phyloP scores from a whole-genome alignment of 1,284 basidiomycete genomes.

The Heliocybe sulcata region DNA sequence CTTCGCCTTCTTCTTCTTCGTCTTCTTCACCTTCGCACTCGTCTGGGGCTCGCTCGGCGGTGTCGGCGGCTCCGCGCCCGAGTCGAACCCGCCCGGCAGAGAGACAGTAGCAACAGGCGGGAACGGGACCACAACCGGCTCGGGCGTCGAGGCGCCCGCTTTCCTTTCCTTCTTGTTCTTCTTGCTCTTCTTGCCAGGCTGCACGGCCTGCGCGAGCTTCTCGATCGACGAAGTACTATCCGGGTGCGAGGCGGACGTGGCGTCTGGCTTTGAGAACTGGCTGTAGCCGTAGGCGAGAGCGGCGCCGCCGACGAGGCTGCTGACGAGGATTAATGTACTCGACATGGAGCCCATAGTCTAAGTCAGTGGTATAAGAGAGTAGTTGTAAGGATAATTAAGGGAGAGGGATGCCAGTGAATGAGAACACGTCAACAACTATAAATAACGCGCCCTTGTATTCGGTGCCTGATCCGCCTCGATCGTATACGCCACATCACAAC shows the following conservation, averaged over 20 bases:
- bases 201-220: constrained; percentile 7
- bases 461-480: no score
- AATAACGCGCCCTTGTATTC: not conserved
- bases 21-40: constrained; percentile 27
- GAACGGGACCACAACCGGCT: constrained; percentile 23
- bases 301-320: constrained; percentile 33
- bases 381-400: not conserved
- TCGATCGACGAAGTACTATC: not conserved
- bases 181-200: constrained; percentile 26
- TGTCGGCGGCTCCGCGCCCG: constrained; percentile 14
- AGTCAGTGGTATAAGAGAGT: not conserved
- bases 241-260: not conserved
- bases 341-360: constrained; percentile 41
- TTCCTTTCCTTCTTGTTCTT: constrained; percentile 33
- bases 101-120: constrained; percentile 20
- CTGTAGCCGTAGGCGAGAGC: constrained; percentile 35
- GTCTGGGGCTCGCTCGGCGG: constrained; percentile 8
- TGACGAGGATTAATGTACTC: constrained; percentile 29
- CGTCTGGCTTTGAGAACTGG: constrained; percentile 10
- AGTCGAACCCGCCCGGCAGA: constrained; percentile 39
- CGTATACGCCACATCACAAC: no score
- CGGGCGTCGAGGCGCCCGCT: constrained; percentile 8
- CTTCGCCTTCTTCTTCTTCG: constrained; percentile 40
- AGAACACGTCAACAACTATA: constrained; percentile 4
- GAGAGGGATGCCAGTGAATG: no score